phyloP scores from a whole-genome alignment of 257 asterid species.

The Penstemon newberryi region DNA sequence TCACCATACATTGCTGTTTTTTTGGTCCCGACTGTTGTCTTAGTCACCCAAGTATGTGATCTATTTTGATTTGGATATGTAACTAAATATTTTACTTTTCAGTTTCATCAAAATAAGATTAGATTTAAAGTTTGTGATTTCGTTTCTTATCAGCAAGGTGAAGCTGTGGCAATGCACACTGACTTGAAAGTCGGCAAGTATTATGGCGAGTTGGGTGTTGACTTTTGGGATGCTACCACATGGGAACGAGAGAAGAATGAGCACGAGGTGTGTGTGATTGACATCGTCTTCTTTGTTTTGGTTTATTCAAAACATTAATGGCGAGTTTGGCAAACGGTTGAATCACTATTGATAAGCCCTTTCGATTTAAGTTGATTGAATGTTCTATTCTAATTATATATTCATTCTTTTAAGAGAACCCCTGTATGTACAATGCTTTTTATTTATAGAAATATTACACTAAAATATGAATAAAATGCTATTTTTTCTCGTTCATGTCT shows the following conservation, averaged over 20 bases:
- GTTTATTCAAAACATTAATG: slow-evolving; percentile 1
- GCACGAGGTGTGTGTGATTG: slow-evolving; percentile 49
- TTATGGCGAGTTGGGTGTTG: slow-evolving; percentile 78
- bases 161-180: slow-evolving; percentile 48
- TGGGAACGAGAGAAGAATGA: slow-evolving; percentile 50
- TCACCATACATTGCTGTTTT: slow-evolving; percentile 62
- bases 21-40: slow-evolving; percentile 79
- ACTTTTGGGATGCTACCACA: slow-evolving; percentile 65
- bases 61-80: neutral
- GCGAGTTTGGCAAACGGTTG: too few relatives aligned
- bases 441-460: too few relatives aligned
- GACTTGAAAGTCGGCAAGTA: slow-evolving; percentile 72
- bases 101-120: neutral
- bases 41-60: slow-evolving; percentile 65
- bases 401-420: too few relatives aligned
- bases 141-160: slow-evolving; percentile 47
- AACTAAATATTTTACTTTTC: neutral
- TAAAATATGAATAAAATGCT: neutral
- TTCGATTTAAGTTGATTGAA: too few relatives aligned
- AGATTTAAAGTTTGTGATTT: slow-evolving; percentile 16
- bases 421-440: too few relatives aligned
- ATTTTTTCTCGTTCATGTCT: neutral
- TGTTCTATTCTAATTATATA: too few relatives aligned
- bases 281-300: slow-evolving; percentile 3
- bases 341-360: too few relatives aligned